Evolutionary conservation across 2,329 filamentous ascomycete genomes (phyloP), one percentile per base, ranked within the genome.

Genomic region (Penicillium thymicola): DNA sequence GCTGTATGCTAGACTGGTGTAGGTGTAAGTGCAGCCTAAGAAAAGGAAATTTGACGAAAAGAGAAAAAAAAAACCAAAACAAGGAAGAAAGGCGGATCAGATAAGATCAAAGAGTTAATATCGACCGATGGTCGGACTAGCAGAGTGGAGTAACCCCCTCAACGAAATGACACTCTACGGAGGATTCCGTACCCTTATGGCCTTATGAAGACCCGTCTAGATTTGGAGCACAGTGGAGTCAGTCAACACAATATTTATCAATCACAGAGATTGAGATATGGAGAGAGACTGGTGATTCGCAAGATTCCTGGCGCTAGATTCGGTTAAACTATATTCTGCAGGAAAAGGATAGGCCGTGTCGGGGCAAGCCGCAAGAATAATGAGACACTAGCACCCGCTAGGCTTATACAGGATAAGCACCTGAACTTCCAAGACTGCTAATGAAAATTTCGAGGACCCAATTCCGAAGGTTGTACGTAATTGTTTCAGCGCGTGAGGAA

Each of bases 61-160:
- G 23, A 45, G 13, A 8, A 3, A 2, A 32, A 2, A 32, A 34
- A 49, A 14, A 38, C 2, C 37, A 14, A n/a, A 51, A 28, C 13
- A 25, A 21, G 27, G 28, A 37, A 34, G 32, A 38, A 50, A 34
- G 25, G n/a, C 38, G 37, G 45, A 54, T 54, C 52, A 54, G 52
- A 54, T 54, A 54, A 54, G 52, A 54, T 54, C 52, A 54, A 37
- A 50, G 30, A 34, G 25, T 16, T 34, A 10, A 49, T 42, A 42
- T 25, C 16, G 7, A 18, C 36, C 43, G 49, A 40, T 23, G 48
- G 34, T 42, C 48, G 48, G 36, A 49, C 46, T 13, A 38, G 16
- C 13, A 25, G n/a, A 46, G 50, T 46, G 50, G 50, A 52, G 50
- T 28, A 46, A 43, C 6, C 40, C 38, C 30, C 41, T 52, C 50